Percentiles rank a stretch among this genome's conserved stretches.
Conservation (phyloP, 352 stramenopile species). For the Globisporangium alternatum region DNA sequence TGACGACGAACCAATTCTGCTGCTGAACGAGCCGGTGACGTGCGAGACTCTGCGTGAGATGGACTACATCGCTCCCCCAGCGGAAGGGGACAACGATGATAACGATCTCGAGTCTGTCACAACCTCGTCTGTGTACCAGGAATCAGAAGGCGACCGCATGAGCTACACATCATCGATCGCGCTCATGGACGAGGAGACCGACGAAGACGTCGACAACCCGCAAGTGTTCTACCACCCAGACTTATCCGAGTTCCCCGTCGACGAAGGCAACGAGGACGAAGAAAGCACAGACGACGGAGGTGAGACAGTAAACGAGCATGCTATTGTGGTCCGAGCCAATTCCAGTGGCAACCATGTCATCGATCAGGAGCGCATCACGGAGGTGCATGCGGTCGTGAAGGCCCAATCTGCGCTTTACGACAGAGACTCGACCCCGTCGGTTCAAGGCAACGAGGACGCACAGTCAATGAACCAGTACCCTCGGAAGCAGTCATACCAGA, state of each 20-base stretch:
- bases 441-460: conserved; percentile 4
- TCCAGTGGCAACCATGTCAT: background rate
- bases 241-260: conserved; percentile 21
- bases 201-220: conserved; percentile 22
- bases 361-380: conserved; percentile 11
- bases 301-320: background rate
- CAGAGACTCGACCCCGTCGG: background rate
- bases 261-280: conserved; percentile 30
- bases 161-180: conserved; percentile 56
- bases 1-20: conserved; percentile 33
- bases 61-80: conserved; percentile 36
- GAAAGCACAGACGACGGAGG: conserved; percentile 17
- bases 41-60: conserved; percentile 36
- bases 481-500: conserved; percentile 49
- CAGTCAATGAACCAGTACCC: conserved; percentile 9
- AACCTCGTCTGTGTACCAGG: conserved; percentile 33
- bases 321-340: background rate
- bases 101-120: conserved; percentile 24
- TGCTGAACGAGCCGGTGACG: conserved; percentile 44
- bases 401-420: conserved; percentile 13
- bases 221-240: conserved; percentile 15
- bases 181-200: conserved; percentile 42
- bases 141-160: conserved; percentile 21
- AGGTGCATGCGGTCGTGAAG: conserved; percentile 15
- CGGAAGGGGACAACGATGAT: conserved; percentile 18